Evolutionary conservation across 2,329 filamentous ascomycete species (phyloP).

Genomic region (Onygena corvina): DNA sequence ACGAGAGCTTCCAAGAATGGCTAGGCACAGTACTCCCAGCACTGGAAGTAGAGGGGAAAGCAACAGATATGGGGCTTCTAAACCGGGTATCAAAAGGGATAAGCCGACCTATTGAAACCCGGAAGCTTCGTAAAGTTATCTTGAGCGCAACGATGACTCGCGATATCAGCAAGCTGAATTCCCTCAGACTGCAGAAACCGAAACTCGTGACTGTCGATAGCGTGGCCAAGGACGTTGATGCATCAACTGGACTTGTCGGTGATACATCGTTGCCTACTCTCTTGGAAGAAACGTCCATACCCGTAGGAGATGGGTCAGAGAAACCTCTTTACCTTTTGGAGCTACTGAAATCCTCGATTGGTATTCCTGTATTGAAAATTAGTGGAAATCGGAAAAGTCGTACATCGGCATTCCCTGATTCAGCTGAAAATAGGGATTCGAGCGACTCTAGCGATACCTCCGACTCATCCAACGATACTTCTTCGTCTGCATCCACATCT

Average conservation of each 20-base stretch:
- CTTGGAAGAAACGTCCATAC: constrained; percentile 54
- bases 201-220: constrained; percentile 64
- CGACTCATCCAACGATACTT: constrained; percentile 24
- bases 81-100: constrained; percentile 24
- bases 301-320: constrained; percentile 55
- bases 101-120: constrained; percentile 30
- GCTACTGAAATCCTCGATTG: constrained; percentile 45
- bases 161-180: constrained; percentile 67
- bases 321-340: constrained; percentile 80
- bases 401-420: background rate
- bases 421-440: constrained; percentile 17
- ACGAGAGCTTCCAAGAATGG: constrained; percentile 91
- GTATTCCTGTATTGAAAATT: constrained; percentile 13
- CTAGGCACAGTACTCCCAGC: constrained; percentile 54
- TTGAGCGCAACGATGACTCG: constrained; percentile 86
- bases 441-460: constrained; percentile 27
- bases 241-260: constrained; percentile 11
- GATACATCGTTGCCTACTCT: constrained; percentile 43
- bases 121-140: constrained; percentile 61
- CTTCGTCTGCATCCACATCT: constrained; percentile 14
- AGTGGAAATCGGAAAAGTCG: background rate
- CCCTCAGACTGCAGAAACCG: constrained; percentile 60
- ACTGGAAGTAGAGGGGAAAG: constrained; percentile 43
- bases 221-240: constrained; percentile 21
- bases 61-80: constrained; percentile 36